Base-by-base conservation (phyloP, 495 filamentous ascomycete genomes). In the Jackrogersella minutella region DNA sequence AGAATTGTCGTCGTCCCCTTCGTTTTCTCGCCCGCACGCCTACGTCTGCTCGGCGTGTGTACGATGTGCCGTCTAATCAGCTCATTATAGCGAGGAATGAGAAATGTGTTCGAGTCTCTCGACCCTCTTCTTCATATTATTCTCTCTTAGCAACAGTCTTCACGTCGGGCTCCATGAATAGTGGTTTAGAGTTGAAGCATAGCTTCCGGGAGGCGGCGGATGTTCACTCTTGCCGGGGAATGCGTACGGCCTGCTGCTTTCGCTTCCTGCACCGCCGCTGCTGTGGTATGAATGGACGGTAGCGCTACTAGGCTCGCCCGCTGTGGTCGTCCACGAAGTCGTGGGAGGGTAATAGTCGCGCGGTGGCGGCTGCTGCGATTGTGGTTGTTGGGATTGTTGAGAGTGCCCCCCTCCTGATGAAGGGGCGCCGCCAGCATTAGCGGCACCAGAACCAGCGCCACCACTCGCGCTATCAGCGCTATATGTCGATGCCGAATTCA, bases 301-400 rank as follows among this genome's bases (percentile, higher is more conserved):
- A 1, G 74, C 58, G 10, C 77, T 66, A 34, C 72, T 71, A 6
- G 66, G 60, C 43, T 81, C 80, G 36, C 78, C 77, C 2, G 80
- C 77, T 17, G 79, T 77, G 11, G 77, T 77, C 14, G 77, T 79
- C 80, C 79, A 81, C 26, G 75, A 77, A 41, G 77, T 74, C 8
- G 76, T 69, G 3, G 79, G 64, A n/a, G 81, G 77, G 59, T 79
- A 81, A 58, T 82, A 82, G 33, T 83, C 81, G 26, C 81, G 74
- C 13, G 77, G 73, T 9, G 78, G 77, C 22, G 74, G 65, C 10
- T 73, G 74, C 21, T 73, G 66, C 5, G 64, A 63, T 49, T 62
- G 64, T 11, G 60, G 41, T 56, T 64, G 65, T 36, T 63, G 61
- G 26, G 58, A 60, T 19, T 63, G 64, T 31, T 58, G 66, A 37